phyloP scores from a whole-genome alignment of 108 stramenopile genomes.

The Fragilaria crotonensis region DNA sequence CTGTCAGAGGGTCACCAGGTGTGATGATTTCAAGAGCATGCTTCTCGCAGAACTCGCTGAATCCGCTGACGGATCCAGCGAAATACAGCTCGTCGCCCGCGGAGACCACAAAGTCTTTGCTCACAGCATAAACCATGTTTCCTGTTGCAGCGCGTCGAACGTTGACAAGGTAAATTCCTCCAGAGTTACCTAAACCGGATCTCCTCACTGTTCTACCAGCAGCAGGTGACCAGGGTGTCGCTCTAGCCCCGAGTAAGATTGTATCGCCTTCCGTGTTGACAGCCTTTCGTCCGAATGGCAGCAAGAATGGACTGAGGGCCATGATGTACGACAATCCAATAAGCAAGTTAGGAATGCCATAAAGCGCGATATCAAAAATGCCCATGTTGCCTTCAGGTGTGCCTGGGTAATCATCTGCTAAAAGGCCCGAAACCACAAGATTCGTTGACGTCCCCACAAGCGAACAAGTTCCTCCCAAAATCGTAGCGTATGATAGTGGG shows the following conservation, averaged over 20 bases:
- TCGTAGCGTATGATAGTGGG: slow-evolving; percentile 76
- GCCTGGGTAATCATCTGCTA: slow-evolving; percentile 39
- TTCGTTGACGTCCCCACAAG: slow-evolving; percentile 88
- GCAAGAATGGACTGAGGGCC: slow-evolving; percentile 43
- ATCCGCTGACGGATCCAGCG: slow-evolving; percentile 71
- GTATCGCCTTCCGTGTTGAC: not conserved
- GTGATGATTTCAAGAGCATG: slow-evolving; percentile 79
- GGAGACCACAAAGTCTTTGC: slow-evolving; percentile 80
- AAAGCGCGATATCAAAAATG: slow-evolving; percentile 73
- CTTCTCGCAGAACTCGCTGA: slow-evolving; percentile 74
- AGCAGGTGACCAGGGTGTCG: slow-evolving; percentile 73
- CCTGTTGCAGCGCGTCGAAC: slow-evolving; percentile 81
- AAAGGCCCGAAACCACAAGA: slow-evolving; percentile 70
- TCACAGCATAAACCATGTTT: slow-evolving; percentile 78
- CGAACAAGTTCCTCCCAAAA: slow-evolving; percentile 85
- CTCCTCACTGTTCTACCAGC: slow-evolving; percentile 66
- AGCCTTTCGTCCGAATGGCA: slow-evolving; percentile 46
- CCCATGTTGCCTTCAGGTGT: slow-evolving; percentile 30
- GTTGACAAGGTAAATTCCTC: slow-evolving; percentile 71
- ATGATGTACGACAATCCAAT: slow-evolving; percentile 67
- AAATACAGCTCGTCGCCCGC: slow-evolving; percentile 81
- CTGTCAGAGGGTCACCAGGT: slow-evolving; percentile 27
- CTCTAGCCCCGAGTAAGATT: slow-evolving; percentile 60
- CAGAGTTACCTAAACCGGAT: slow-evolving; percentile 71
- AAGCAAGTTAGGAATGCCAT: slow-evolving; percentile 72